phyloP scores from a whole-genome alignment of 495 filamentous ascomycete species.

The Annulohypoxylon bovei region DNA sequence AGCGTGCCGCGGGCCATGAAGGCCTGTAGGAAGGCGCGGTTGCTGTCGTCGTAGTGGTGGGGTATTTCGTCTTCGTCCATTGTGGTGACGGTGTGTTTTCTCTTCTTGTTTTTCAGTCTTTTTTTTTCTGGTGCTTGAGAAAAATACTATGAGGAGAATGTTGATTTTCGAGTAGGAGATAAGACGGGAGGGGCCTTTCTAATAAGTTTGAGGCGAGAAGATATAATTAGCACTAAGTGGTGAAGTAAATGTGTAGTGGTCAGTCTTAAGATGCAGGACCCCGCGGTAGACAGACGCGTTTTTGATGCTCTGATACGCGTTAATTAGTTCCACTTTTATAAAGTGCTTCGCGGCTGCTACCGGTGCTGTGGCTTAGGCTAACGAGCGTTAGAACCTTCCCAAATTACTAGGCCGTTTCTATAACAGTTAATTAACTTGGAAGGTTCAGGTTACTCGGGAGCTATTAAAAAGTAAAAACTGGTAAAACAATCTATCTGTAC shows the following conservation, averaged over 20 bases:
- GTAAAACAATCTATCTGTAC: too few relatives aligned
- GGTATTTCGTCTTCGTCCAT: constrained; percentile 38
- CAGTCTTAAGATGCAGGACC: constrained; percentile 5
- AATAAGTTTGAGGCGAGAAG: background rate
- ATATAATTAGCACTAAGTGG: background rate
- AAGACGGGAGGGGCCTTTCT: background rate
- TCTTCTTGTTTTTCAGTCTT: background rate
- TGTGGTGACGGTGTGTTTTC: background rate
- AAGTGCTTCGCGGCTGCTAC: background rate
- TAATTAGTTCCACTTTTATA: constrained; percentile 27
- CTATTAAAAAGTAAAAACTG: background rate
- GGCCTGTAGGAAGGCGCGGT: constrained; percentile 94
- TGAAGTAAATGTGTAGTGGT: background rate
- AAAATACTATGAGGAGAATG: background rate
- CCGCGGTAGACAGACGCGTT: constrained; percentile 34
- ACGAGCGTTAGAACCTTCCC: too few relatives aligned
- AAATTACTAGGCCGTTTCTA: too few relatives aligned
- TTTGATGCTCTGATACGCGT: constrained; percentile 31
- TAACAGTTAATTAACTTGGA: too few relatives aligned
- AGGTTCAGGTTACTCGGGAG: too few relatives aligned
- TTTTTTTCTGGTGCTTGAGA: background rate
- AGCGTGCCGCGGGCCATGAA: constrained; percentile 81
- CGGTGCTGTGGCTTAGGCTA: constrained; percentile 1
- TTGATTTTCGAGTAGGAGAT: background rate
- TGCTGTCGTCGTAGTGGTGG: constrained; percentile 63